These are phyloP conservation scores for Nakazawaea holstii DNA, from an alignment of 805 yeast species.

Conservation along the genomic window DNA sequence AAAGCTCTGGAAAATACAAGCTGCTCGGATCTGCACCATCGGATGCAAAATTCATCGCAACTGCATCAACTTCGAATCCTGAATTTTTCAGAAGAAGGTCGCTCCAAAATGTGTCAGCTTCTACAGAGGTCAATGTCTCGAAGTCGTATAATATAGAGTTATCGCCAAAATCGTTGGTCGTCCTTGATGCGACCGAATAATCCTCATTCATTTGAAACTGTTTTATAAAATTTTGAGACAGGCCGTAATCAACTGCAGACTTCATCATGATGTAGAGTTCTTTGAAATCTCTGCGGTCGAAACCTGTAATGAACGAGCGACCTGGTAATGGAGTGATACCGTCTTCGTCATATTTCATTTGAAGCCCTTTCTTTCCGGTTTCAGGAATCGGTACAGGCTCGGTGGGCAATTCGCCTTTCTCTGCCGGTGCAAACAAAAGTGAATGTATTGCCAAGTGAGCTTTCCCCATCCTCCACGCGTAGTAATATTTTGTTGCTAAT, in stretches of 20 bases:
- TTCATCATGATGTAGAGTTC: background rate
- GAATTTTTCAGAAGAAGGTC: background rate
- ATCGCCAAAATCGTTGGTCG: background rate
- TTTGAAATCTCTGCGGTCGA: background rate
- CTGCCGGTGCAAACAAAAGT: background rate
- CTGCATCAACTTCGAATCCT: background rate
- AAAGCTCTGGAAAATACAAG: too few species aligned
- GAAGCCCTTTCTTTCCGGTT: background rate
- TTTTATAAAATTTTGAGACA: background rate
- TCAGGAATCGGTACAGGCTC: background rate
- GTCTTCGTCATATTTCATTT: background rate
- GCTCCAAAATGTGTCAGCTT: background rate
- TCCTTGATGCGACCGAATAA: too few species aligned
- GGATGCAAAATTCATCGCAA: too few species aligned
- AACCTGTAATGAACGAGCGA: background rate
- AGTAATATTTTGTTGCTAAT: constrained; percentile 2
- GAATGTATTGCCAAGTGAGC: background rate
- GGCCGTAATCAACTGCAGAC: background rate
- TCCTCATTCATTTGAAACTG: background rate
- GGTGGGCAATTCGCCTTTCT: background rate
- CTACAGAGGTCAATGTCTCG: background rate
- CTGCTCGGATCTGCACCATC: too few species aligned
- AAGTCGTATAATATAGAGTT: background rate
- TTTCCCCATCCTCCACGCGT: constrained; percentile 7
- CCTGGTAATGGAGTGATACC: background rate